Conservation (phyloP, 2,329 filamentous ascomycete genomes). For the Neofusicoccum umdonicola region DNA sequence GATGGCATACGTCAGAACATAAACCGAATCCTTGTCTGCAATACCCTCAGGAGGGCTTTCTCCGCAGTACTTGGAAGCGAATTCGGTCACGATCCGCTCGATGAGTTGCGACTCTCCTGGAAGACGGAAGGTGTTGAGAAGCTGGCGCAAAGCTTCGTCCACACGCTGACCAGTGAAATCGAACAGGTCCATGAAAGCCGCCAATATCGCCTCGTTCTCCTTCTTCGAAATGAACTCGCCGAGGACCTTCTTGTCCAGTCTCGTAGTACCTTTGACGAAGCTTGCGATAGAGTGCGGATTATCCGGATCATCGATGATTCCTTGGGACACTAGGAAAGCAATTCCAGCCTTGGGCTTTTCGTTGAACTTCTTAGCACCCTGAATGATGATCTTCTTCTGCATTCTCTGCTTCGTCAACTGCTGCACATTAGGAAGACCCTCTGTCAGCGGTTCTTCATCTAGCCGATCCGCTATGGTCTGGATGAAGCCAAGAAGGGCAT, state of each 20-base stretch:
- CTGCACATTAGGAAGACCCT: slow-evolving; percentile 65
- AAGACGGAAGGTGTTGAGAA: slow-evolving; percentile 90
- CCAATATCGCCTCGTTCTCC: slow-evolving; percentile 79
- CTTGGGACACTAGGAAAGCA: slow-evolving; percentile 78
- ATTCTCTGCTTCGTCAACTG: slow-evolving; percentile 68
- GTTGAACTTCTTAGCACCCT: slow-evolving; percentile 88
- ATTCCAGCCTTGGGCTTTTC: slow-evolving; percentile 89
- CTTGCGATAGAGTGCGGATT: slow-evolving; percentile 76
- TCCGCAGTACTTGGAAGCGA: slow-evolving; percentile 79
- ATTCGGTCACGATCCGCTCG: slow-evolving; percentile 83
- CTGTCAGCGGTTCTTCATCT: slow-evolving; percentile 63
- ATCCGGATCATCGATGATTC: slow-evolving; percentile 74
- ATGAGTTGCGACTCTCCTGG: slow-evolving; percentile 92
- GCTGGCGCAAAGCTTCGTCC: slow-evolving; percentile 80
- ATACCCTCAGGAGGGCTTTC: slow-evolving; percentile 70
- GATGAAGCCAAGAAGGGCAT: slow-evolving; percentile 85
- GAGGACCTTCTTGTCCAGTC: slow-evolving; percentile 84
- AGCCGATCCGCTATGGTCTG: slow-evolving; percentile 88
- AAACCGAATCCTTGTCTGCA: slow-evolving; percentile 82
- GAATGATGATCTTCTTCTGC: slow-evolving; percentile 84
- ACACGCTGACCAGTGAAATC: slow-evolving; percentile 84
- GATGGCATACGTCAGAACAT: slow-evolving; percentile 89
- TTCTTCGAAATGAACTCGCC: slow-evolving; percentile 93
- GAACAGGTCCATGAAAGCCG: slow-evolving; percentile 81
- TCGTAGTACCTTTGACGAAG: slow-evolving; percentile 82